These are phyloP conservation scores for Lachnellula cervina DNA, from an alignment of 2,329 filamentous ascomycete genomes.

Conservation along the genomic window DNA sequence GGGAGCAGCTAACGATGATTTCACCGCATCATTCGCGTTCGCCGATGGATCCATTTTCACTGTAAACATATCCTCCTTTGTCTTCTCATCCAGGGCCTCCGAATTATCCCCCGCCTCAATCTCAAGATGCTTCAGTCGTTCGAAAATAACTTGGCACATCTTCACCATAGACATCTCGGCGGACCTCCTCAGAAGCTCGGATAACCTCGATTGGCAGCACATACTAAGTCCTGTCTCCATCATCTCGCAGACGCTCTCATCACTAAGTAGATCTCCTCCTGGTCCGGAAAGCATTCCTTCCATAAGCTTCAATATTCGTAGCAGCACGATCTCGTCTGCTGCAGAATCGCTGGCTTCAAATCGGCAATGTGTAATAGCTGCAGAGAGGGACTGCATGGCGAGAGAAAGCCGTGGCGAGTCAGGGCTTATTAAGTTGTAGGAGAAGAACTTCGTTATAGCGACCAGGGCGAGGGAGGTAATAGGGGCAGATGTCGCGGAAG, in stretches of 20 bases:
- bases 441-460: constrained; percentile 92
- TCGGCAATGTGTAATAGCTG: constrained; percentile 93
- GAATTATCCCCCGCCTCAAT: constrained; percentile 65
- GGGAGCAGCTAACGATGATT: constrained; percentile 45
- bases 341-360: constrained; percentile 95
- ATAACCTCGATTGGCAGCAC: constrained; percentile 89
- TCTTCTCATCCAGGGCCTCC: constrained; percentile 60
- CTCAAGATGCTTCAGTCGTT: constrained; percentile 82
- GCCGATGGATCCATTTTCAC: constrained; percentile 81
- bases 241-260: constrained; percentile 98
- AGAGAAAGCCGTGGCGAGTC: constrained; percentile 82
- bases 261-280: constrained; percentile 87
- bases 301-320: constrained; percentile 95
- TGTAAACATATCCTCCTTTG: constrained; percentile 64
- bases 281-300: constrained; percentile 96
- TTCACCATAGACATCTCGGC: constrained; percentile 97
- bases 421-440: constrained; percentile 84
- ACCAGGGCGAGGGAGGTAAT: constrained; percentile 93
- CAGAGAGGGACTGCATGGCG: constrained; percentile 91
- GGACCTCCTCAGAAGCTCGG: constrained; percentile 81
- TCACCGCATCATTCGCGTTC: constrained; percentile 57
- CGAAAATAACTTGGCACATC: constrained; percentile 99
- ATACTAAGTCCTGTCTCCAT: constrained; percentile 98
- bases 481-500: constrained; percentile 90
- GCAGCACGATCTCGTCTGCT: constrained; percentile 89